Evolutionary conservation across 176 grass and related monocot genomes (phyloP).

Genomic region (Oryza australiensis): DNA sequence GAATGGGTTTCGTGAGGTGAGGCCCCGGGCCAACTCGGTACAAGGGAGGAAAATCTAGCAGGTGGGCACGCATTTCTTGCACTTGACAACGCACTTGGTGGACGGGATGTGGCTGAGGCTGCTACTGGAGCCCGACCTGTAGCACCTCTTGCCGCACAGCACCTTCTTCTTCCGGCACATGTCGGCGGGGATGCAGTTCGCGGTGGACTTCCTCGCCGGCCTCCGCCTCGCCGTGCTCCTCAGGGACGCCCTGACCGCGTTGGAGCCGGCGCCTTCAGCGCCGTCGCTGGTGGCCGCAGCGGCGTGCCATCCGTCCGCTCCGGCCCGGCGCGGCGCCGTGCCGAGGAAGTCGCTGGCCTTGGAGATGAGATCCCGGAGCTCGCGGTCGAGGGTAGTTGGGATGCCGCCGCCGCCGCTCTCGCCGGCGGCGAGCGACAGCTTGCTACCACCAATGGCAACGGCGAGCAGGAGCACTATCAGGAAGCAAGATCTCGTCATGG

Average conservation of each 20-base stretch:
- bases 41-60: slow-evolving; percentile 47
- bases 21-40: background rate
- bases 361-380: slow-evolving; percentile 38
- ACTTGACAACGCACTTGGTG: slow-evolving; percentile 62
- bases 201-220: slow-evolving; percentile 27
- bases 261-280: background rate
- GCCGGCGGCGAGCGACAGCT: slow-evolving; percentile 26
- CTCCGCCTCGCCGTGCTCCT: slow-evolving; percentile 19
- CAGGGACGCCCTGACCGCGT: background rate
- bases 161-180: slow-evolving; percentile 68
- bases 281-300: background rate
- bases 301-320: slow-evolving; percentile 21
- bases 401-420: slow-evolving; percentile 31
- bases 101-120: slow-evolving; percentile 43
- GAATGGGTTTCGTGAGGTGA: background rate
- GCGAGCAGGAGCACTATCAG: slow-evolving; percentile 54
- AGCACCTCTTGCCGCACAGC: slow-evolving; percentile 77
- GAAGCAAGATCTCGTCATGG: slow-evolving; percentile 56
- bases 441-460: slow-evolving; percentile 39
- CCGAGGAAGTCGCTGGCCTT: slow-evolving; percentile 47
- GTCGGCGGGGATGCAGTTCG: slow-evolving; percentile 54
- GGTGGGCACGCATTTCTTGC: slow-evolving; percentile 87
- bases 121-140: slow-evolving; percentile 29
- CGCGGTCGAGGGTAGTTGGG: slow-evolving; percentile 28
- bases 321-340: slow-evolving; percentile 16